These are phyloP conservation scores for Aspergillus pseudoviridinutans DNA, from an alignment of 2,329 filamentous ascomycete genomes.

Conservation along the genomic window DNA sequence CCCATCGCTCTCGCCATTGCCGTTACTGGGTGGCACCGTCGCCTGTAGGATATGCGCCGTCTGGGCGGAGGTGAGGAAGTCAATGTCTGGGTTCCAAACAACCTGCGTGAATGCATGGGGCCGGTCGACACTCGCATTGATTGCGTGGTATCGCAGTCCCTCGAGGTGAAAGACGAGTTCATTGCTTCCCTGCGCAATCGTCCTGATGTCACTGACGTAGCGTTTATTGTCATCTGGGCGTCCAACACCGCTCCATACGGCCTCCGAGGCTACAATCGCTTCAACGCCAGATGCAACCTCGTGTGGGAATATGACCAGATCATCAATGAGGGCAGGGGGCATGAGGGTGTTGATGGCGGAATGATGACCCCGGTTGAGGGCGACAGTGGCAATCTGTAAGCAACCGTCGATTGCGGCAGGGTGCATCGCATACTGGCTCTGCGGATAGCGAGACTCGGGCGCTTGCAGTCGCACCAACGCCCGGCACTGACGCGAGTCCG, in stretches of 20 bases:
- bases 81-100: slow-evolving; percentile 4
- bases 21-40: neutral
- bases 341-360: slow-evolving; percentile 2
- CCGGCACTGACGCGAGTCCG: neutral
- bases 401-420: slow-evolving; percentile 6
- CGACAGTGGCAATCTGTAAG: neutral
- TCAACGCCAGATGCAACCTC: slow-evolving; percentile 2
- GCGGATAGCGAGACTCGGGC: neutral
- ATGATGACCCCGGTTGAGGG: neutral
- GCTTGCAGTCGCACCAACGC: neutral
- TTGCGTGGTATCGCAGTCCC: neutral
- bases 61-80: neutral
- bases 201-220: neutral
- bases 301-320: slow-evolving; percentile 6
- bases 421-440: neutral
- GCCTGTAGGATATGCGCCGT: neutral
- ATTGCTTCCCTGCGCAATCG: neutral
- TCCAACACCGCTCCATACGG: neutral
- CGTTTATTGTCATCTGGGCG: slow-evolving; percentile 1
- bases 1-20: neutral
- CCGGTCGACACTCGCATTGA: slow-evolving; percentile 1
- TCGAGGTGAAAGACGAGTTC: slow-evolving; percentile 4
- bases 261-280: neutral
- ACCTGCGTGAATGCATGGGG: slow-evolving; percentile 3
- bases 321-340: slow-evolving; percentile 3